Evolutionary conservation across 768 basidiomycete species (phyloP).

Genomic region (Psilocybe azurescens): DNA sequence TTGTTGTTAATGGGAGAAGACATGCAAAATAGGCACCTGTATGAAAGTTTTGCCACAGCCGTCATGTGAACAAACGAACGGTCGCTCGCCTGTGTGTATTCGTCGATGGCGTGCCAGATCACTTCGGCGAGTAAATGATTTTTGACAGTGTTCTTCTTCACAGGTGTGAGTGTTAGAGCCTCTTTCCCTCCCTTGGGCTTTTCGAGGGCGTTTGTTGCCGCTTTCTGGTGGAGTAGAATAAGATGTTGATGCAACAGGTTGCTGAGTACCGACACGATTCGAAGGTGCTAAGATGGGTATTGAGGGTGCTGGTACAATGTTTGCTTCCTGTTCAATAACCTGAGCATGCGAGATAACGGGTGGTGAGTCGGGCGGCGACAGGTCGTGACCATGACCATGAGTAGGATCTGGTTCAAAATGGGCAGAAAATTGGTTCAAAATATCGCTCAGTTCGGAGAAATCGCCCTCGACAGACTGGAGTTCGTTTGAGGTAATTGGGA

Average conservation of each 20-base stretch:
- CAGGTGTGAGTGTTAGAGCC: constrained; percentile 63
- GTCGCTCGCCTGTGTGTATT: constrained; percentile 91
- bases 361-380: constrained; percentile 51
- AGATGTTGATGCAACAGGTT: constrained; percentile 59
- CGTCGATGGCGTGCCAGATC: constrained; percentile 86
- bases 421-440: constrained; percentile 72
- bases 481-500: constrained; percentile 40
- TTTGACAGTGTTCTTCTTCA: constrained; percentile 74
- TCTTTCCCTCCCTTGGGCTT: constrained; percentile 49
- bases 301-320: constrained; percentile 26
- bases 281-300: constrained; percentile 41
- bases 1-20: constrained; percentile 4
- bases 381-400: constrained; percentile 43
- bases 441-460: constrained; percentile 78
- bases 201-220: constrained; percentile 41
- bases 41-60: constrained; percentile 92
- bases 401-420: constrained; percentile 67
- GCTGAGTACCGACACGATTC: constrained; percentile 36
- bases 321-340: constrained; percentile 32
- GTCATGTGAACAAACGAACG: constrained; percentile 72
- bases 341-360: constrained; percentile 53
- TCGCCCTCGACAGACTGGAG: constrained; percentile 59
- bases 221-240: constrained; percentile 32
- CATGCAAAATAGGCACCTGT: constrained; percentile 59
- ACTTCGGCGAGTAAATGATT: constrained; percentile 83